phyloP scores from a whole-genome alignment of 371 early-diverging fungal genomes.

The Mucor velutinosus region DNA sequence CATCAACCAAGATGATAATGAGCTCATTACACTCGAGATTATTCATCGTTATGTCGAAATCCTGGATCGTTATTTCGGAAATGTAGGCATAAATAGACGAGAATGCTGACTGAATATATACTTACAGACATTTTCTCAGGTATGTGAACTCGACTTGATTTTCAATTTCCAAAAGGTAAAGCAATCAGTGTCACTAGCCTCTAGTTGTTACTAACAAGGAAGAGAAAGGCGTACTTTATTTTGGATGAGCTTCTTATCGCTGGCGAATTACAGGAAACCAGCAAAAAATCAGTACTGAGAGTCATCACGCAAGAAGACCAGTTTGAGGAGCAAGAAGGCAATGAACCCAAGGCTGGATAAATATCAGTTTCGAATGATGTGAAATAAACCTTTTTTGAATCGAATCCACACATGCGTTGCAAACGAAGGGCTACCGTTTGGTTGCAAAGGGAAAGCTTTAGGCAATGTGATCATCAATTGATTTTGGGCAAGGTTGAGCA shows the following conservation, averaged over 20 bases:
- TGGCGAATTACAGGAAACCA: slow-evolving; percentile 85
- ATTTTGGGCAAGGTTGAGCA: too few species aligned
- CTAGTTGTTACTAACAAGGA: background rate
- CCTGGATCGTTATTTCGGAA: slow-evolving; percentile 96
- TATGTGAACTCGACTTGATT: slow-evolving; percentile 88
- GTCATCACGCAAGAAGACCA: slow-evolving; percentile 78
- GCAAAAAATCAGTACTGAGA: slow-evolving; percentile 77
- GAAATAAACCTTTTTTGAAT: background rate
- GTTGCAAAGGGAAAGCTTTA: too few species aligned
- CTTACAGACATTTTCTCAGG: slow-evolving; percentile 42
- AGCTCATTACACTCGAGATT: slow-evolving; percentile 90
- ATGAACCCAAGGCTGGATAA: slow-evolving; percentile 48
- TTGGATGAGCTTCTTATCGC: slow-evolving; percentile 84
- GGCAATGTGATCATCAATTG: too few species aligned
- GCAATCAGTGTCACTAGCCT: background rate
- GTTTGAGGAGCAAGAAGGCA: slow-evolving; percentile 74
- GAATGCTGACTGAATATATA: background rate
- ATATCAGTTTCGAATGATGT: background rate
- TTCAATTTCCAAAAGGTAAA: slow-evolving; percentile 84
- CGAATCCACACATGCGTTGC: background rate
- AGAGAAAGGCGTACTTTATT: slow-evolving; percentile 75
- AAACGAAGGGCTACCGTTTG: too few species aligned
- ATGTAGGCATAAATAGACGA: slow-evolving; percentile 56
- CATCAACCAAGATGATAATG: slow-evolving; percentile 89
- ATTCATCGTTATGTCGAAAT: slow-evolving; percentile 98